Base-by-base conservation (phyloP, 202 grass and related monocot species). In the Sporobolus alterniflorus region DNA sequence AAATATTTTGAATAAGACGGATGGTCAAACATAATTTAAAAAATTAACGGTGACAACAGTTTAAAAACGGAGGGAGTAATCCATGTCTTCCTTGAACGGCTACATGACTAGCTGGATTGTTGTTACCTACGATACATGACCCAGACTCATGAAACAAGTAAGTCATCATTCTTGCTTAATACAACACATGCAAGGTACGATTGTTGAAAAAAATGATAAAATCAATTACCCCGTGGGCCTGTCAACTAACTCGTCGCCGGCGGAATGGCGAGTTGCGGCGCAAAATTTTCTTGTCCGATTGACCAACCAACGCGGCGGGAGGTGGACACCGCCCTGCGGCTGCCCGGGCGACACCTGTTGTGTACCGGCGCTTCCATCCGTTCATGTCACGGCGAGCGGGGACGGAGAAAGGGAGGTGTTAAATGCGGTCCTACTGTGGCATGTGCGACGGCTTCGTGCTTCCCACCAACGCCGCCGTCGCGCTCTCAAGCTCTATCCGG, bases 321-420 rank as follows among this genome's bases (percentile, higher is more conserved):
- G 24, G 9, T 41, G 12, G 86, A 88, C 76, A 17, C 18, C 62
- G 55, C 22, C 55, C 36, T 39, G 8, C 55, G 55, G 55, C 11
- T 9, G 13, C 41, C 43, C 36, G 36, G 6, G 36, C 36, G 81
- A 89, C 87, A 80, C 70, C 82, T 89, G 82, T 17, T 17, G 48
- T 17, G 16, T 1, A 6, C 15, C 4, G 22, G 56, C 12, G 24
- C 11, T 57, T 26, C 10, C 54, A 4, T 22, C 11, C 40, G 40
- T 42, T 42, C 8, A 6, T 1, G 8, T 13, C 52, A 24, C 11
- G 52, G 52, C 52, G 52, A 24, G 26, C 15, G 64, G 17, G 22
- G 65, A 57, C 42, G 16, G 26, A 44, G 11, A 8, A 1, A 14
- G 18, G 42, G 29, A 4, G 16, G 46, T 14, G 79, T 84, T 88